A percentile compares a stretch with the other conserved stretches of the same genome.
Evolutionary conservation across 768 basidiomycete species (phyloP).

Genomic region (Mycena crocata): DNA sequence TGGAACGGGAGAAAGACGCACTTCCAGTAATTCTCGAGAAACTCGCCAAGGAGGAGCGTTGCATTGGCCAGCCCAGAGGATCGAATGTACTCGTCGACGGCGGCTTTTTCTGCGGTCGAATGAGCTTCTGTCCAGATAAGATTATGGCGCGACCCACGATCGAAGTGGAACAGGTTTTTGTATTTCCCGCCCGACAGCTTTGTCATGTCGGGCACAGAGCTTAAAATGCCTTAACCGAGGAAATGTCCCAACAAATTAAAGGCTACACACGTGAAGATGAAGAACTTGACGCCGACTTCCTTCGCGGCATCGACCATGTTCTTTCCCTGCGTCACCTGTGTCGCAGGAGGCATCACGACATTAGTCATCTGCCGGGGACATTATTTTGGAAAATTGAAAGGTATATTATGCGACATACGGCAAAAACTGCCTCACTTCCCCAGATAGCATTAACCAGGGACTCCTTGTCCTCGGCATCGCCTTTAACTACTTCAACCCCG

Average conservation of each 20-base stretch:
- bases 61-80: conserved; percentile 4
- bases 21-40: conserved; percentile 15
- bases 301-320: conserved; percentile 41
- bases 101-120: conserved; percentile 1
- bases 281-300: conserved; percentile 37
- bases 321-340: conserved; percentile 32
- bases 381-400: too few relatives aligned
- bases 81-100: conserved; percentile 2
- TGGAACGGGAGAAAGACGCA: background rate
- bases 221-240: background rate
- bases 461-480: conserved; percentile 7
- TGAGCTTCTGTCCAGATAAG: background rate
- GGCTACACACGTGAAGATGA: conserved; percentile 20
- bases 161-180: conserved; percentile 4
- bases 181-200: conserved; percentile 15
- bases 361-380: conserved; percentile 3
- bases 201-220: conserved; percentile 6
- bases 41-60: conserved; percentile 3
- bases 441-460: background rate
- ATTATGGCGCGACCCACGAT: background rate
- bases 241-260: background rate
- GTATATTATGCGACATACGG: too few relatives aligned
- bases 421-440: conserved; percentile 19
- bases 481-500: conserved; percentile 14
- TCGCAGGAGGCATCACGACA: background rate